A percentile compares a stretch with the other conserved stretches of the same genome.
Evolutionary conservation across 345 rosid species (phyloP).

Genomic region (Punica granatum): DNA sequence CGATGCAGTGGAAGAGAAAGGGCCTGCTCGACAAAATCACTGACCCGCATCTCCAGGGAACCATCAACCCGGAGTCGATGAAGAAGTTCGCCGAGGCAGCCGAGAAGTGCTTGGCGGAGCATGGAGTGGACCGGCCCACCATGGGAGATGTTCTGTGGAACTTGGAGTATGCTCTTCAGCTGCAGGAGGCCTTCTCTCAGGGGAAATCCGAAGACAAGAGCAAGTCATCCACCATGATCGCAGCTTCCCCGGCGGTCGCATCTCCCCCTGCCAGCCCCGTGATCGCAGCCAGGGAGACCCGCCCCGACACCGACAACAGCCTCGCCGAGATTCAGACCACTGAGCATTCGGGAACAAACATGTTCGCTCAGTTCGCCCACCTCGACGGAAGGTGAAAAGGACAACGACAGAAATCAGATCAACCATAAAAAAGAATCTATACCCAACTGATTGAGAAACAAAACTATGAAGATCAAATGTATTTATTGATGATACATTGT

Average conservation of each 20-base stretch:
- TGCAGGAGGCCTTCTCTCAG: conserved; percentile 15
- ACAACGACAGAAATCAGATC: too few relatives aligned
- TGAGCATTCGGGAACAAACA: conserved; percentile 2
- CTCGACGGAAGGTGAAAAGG: conserved; percentile 3
- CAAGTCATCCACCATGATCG: background rate
- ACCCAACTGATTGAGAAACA: background rate
- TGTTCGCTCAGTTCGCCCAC: background rate
- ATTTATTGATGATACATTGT: background rate
- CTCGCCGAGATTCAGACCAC: background rate
- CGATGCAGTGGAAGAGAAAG: conserved; percentile 11
- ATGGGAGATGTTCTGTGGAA: conserved; percentile 16
- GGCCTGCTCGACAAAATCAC: conserved; percentile 16
- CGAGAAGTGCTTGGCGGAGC: conserved; percentile 13
- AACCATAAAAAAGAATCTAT: background rate
- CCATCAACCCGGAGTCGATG: conserved; percentile 16
- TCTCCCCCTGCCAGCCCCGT: background rate
- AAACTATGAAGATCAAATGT: background rate
- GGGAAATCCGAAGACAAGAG: conserved; percentile 11
- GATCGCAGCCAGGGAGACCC: background rate
- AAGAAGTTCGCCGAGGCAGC: conserved; percentile 14
- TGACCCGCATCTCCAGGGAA: conserved; percentile 23
- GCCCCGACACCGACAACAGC: background rate
- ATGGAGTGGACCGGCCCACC: conserved; percentile 7
- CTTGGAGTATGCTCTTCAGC: conserved; percentile 12
- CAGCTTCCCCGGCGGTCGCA: background rate